Conservation (phyloP, 495 filamentous ascomycete genomes). For the Cercophora newfieldiana region DNA sequence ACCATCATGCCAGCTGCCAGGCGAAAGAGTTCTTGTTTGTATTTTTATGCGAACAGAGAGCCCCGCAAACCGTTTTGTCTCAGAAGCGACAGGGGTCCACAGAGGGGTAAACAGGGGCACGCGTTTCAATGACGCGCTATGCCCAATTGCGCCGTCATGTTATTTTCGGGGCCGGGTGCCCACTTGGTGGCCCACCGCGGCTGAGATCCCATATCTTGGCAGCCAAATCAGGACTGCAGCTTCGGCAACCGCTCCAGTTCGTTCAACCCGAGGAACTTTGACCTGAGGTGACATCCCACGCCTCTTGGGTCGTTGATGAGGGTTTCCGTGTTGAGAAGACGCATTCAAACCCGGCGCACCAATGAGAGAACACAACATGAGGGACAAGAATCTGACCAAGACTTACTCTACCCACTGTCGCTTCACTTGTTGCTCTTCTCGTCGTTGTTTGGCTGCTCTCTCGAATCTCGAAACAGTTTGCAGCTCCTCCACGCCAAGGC, state of each 20-base stretch:
- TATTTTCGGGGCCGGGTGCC: constrained; percentile 2
- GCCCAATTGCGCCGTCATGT: background rate
- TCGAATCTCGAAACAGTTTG: background rate
- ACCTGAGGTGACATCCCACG: background rate
- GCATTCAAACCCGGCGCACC: background rate
- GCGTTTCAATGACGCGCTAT: constrained; percentile 22
- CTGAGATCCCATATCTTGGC: constrained; percentile 7
- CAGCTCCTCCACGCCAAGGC: background rate
- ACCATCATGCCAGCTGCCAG: background rate
- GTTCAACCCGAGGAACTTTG: background rate
- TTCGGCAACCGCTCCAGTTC: background rate
- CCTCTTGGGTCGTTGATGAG: background rate
- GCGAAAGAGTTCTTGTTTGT: constrained; percentile 11
- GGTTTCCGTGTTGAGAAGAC: background rate
- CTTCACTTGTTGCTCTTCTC: background rate
- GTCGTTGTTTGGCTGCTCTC: background rate
- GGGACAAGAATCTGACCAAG: background rate
- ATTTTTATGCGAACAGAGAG: constrained; percentile 17
- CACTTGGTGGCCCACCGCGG: too few species aligned
- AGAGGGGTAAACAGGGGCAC: constrained; percentile 6
- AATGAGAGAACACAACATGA: background rate
- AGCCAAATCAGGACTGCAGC: background rate
- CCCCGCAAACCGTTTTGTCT: constrained; percentile 36
- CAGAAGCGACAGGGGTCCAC: constrained; percentile 24
- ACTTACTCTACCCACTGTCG: background rate